These are phyloP conservation scores for Ceratocystis destructans DNA, from an alignment of 2,329 filamentous ascomycete genomes.

Conservation along the genomic window DNA sequence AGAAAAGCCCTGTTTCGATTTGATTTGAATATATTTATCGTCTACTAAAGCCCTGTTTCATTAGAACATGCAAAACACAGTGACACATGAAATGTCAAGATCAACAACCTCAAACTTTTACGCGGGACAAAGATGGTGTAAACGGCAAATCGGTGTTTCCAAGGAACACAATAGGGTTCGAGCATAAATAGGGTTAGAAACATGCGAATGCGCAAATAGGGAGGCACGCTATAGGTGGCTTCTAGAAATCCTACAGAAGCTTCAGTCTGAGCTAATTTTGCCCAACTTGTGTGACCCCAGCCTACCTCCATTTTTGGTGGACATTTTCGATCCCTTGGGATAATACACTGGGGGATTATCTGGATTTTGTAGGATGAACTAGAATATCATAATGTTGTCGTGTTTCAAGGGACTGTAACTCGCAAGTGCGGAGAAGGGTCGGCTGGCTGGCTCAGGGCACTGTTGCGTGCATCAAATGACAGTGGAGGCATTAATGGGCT, in stretches of 20 bases:
- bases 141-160: too few species aligned
- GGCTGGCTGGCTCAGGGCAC: background rate
- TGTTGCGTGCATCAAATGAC: background rate
- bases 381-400: constrained; percentile 1
- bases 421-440: background rate
- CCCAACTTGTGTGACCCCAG: background rate
- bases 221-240: background rate
- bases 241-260: background rate
- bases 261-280: background rate
- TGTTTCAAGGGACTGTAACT: background rate
- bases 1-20: too few species aligned
- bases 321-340: background rate
- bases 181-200: too few species aligned
- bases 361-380: background rate
- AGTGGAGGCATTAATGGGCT: constrained; percentile 4
- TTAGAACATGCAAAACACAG: background rate
- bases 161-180: too few species aligned
- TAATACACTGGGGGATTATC: background rate
- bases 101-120: too few species aligned
- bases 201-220: too few species aligned
- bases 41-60: too few species aligned
- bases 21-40: too few species aligned
- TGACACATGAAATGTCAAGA: background rate
- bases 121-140: too few species aligned
- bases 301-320: background rate